Base-by-base conservation (phyloP, 768 basidiomycete species). In the Lactarius pseudohatsudake region DNA sequence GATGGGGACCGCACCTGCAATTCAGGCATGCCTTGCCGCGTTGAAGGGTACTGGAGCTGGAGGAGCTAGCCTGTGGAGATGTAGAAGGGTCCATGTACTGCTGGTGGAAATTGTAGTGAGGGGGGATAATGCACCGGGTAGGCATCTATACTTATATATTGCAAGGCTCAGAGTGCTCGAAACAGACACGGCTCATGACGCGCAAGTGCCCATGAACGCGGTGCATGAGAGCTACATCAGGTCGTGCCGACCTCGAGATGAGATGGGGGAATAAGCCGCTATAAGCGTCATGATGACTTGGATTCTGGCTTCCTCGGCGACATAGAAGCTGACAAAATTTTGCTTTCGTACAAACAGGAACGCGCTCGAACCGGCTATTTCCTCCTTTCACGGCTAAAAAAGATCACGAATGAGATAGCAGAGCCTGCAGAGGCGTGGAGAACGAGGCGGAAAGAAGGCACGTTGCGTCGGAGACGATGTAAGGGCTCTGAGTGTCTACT, bases 11-110 rank as follows among this genome's bases (percentile, higher is more conserved):
- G 41, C 16, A 70, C 70, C 70, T 67, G 66, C 70, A 71, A 41
- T 59, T 70, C 47, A 71, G 28, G 41, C 70, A 71, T 30, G 70
- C 70, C 36, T 71, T 71, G 16, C 70, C 70, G 54, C 70, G 61
- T 60, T 70, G 70, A 41, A 71, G 69, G 30, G 69, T 28, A n/a
- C 47, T 50, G 43, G 70, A 62, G n/a, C 47, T 50, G 50, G 70
- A 65, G n/a, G 64, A 28, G 36, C 56, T 15, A 3, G 67, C 18
- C 26, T 22, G 64, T 16, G 65, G 50, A 26, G 68, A 62, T 41
- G 61, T 57, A 34, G 65, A 20, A 40, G 64, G 20, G 22, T 67
- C 68, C 68, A 69, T 69, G 56, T 61, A 9, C 16, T 50, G 30
- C 13, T 15, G 18, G 30, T 30, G 16, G 50, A 22, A n/a, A 38